Percentiles rank a stretch among this genome's conserved stretches.
These are phyloP conservation scores for Thermochaetoides thermophila DNA, from an alignment of 495 filamentous ascomycete species.

Conservation along the genomic window DNA sequence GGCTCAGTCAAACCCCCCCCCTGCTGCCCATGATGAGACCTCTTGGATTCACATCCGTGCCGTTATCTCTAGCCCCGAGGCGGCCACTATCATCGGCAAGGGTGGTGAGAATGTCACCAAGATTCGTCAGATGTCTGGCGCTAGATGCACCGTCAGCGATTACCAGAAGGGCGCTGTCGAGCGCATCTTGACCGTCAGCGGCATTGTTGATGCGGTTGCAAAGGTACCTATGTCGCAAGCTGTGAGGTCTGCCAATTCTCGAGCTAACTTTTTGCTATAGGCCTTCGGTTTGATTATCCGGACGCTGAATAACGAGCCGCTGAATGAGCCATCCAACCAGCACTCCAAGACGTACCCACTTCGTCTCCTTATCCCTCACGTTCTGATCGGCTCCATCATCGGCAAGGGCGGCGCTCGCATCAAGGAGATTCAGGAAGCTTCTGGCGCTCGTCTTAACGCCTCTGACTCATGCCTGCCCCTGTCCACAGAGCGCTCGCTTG, in stretches of 20 bases:
- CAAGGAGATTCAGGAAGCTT: constrained; percentile 96
- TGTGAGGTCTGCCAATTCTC: too few relatives aligned
- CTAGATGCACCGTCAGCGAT: constrained; percentile 97
- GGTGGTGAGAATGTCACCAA: constrained; percentile 95
- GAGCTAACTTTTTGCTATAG: constrained; percentile 32
- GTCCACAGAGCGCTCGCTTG: constrained; percentile 91
- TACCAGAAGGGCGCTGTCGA: constrained; percentile 94
- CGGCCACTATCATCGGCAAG: constrained; percentile 95
- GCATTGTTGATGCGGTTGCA: constrained; percentile 84
- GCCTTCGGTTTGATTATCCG: constrained; percentile 97
- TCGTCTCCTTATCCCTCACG: constrained; percentile 87
- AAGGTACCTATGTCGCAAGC: too few relatives aligned
- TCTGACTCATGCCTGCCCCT: constrained; percentile 87
- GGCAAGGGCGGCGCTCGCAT: constrained; percentile 90
- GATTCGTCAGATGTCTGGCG: constrained; percentile 78
- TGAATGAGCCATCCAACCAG: constrained; percentile 69
- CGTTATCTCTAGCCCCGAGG: constrained; percentile 90
- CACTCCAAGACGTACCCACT: constrained; percentile 96
- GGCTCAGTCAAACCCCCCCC: constrained; percentile 14
- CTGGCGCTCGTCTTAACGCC: constrained; percentile 88
- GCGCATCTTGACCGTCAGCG: constrained; percentile 92
- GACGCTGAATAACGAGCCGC: constrained; percentile 89
- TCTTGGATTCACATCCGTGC: constrained; percentile 93
- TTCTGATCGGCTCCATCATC: constrained; percentile 96
- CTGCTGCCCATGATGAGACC: constrained; percentile 59